Evolutionary conservation across 2,329 filamentous ascomycete genomes (phyloP).

Genomic region (Ambrosiella cleistominuta): DNA sequence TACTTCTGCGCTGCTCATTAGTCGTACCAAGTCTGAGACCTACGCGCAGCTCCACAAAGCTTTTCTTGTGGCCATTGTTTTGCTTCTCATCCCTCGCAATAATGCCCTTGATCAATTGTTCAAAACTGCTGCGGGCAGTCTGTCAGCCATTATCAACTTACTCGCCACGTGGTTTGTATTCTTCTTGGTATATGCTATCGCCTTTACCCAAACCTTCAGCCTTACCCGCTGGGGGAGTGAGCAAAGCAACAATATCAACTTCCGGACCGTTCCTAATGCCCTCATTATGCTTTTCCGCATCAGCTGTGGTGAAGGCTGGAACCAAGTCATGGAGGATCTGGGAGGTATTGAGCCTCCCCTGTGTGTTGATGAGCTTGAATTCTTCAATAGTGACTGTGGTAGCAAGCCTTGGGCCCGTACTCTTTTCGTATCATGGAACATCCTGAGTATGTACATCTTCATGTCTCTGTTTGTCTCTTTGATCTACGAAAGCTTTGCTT

Average conservation of each 20-base stretch:
- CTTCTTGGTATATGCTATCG: conserved; percentile 91
- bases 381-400: conserved; percentile 83
- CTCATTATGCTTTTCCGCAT: conserved; percentile 84
- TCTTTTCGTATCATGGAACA: conserved; percentile 93
- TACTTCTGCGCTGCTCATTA: conserved; percentile 65
- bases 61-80: conserved; percentile 75
- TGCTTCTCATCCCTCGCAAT: conserved; percentile 86
- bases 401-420: conserved; percentile 74
- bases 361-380: conserved; percentile 54
- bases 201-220: conserved; percentile 87
- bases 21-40: conserved; percentile 36
- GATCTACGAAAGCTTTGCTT: conserved; percentile 98
- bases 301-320: conserved; percentile 93
- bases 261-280: conserved; percentile 83
- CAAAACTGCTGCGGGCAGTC: conserved; percentile 90
- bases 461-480: conserved; percentile 95
- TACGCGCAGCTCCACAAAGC: conserved; percentile 81
- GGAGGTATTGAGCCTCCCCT: conserved; percentile 62
- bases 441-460: conserved; percentile 99
- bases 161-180: conserved; percentile 94
- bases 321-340: conserved; percentile 90
- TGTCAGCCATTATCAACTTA: conserved; percentile 78
- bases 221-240: conserved; percentile 68
- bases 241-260: conserved; percentile 69
- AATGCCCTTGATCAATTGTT: conserved; percentile 95